phyloP scores from a whole-genome alignment of 306 rosid genomes.

The Dalbergia cultrata region DNA sequence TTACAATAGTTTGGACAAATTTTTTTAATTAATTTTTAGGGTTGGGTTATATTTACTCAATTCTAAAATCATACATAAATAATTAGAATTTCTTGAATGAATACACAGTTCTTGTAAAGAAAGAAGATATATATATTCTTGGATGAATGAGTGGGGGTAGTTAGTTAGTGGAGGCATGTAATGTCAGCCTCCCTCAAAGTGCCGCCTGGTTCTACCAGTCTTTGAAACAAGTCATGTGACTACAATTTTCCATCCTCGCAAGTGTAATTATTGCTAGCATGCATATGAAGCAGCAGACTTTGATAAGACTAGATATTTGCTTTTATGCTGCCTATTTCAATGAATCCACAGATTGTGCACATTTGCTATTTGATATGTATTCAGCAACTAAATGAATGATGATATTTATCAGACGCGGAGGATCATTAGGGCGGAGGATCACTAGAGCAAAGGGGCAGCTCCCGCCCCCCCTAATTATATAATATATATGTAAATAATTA shows the following conservation, averaged over 20 bases:
- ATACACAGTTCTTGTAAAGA: neutral
- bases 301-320: slow-evolving; percentile 23
- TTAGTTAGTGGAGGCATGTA: slow-evolving; percentile 52
- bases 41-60: too few relatives aligned
- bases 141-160: slow-evolving; percentile 21
- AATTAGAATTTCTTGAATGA: neutral
- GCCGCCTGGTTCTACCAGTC: slow-evolving; percentile 16
- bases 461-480: too few relatives aligned
- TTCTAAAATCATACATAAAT: too few relatives aligned
- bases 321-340: slow-evolving; percentile 20
- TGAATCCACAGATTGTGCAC: neutral
- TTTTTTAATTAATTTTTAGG: too few relatives aligned
- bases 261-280: slow-evolving; percentile 42
- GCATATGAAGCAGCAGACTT: slow-evolving; percentile 37
- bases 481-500: too few relatives aligned
- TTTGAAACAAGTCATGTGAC: slow-evolving; percentile 52
- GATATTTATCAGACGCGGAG: too few relatives aligned
- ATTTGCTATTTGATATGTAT: neutral
- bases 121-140: neutral
- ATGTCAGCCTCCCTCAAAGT: slow-evolving; percentile 41
- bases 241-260: slow-evolving; percentile 28
- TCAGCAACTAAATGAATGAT: neutral
- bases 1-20: too few relatives aligned
- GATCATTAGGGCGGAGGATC: too few relatives aligned
- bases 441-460: too few relatives aligned